phyloP scores from a whole-genome alignment of 1,139 yeast species.

The Sugiyamaella castrensis region DNA sequence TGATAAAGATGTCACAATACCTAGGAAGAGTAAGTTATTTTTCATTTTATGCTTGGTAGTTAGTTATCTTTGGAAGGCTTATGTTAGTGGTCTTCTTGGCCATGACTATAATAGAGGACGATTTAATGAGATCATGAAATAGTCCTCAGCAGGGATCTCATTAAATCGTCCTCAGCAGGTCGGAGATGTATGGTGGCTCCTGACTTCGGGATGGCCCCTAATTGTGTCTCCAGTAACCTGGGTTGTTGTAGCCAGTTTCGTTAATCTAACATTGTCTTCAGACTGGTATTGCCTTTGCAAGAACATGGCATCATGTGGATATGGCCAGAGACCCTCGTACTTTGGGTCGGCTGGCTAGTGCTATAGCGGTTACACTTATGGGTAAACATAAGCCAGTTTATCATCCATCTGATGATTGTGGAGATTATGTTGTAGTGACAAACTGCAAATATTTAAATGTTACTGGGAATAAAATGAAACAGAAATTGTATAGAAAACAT shows the following conservation, averaged over 20 bases:
- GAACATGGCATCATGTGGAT: constrained; percentile 96
- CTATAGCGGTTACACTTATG: constrained; percentile 81
- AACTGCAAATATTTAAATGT: constrained; percentile 78
- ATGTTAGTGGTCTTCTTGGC: neutral
- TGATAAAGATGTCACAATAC: constrained; percentile 32
- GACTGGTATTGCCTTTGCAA: constrained; percentile 72
- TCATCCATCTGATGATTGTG: constrained; percentile 75
- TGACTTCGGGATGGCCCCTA: no score
- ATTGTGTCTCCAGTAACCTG: no score
- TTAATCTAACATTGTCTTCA: constrained; percentile 18
- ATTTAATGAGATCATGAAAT: neutral
- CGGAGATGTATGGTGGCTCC: no score
- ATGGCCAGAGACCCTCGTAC: constrained; percentile 80
- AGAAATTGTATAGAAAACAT: constrained; percentile 90
- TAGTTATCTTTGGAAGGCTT: no score
- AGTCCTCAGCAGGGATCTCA: no score
- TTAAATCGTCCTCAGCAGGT: no score
- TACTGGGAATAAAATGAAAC: constrained; percentile 78
- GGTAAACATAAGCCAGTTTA: constrained; percentile 95
- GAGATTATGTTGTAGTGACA: constrained; percentile 95
- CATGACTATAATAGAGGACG: neutral
- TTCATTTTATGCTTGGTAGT: no score
- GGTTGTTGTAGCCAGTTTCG: no score
- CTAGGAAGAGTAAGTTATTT: constrained; percentile 32
- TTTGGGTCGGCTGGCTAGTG: constrained; percentile 86